Evolutionary conservation across 495 filamentous ascomycete genomes (phyloP), one percentile per base, ranked within the genome.

Genomic region (Durotheca rogersii): DNA sequence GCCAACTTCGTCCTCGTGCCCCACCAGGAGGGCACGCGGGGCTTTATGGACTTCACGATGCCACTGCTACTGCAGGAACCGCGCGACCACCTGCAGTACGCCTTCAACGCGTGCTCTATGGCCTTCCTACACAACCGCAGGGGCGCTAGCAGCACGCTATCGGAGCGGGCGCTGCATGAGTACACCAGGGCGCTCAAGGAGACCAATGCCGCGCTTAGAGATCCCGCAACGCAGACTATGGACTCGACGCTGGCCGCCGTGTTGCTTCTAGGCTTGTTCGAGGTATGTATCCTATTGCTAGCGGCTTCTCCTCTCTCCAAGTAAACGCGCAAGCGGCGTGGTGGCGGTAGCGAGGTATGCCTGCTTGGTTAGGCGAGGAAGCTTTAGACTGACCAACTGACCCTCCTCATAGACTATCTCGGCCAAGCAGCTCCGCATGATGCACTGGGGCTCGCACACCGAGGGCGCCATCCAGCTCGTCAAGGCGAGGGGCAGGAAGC

Each of bases 161-260:
- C 35, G 57, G 73, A 57, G 59, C 71, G 56, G 65, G 68, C 75
- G 16, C 51, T 66, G 36, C 47, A 32, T 16, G 70, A 73, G 48
- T 79, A 80, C 47, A 61, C 68, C 1, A 68, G 68, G 47, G 82
- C 84, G 3, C 56, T 88, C 36, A 67, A 68, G 5, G 72, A 71
- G 27, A 79, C 78, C 0, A 77, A 82, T 36, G 44, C 67, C 0
- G 77, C 82, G 0, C 65, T 88, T 29, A 65, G 72, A 36, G 70
- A 76, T 20, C 73, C 76, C 18, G 56, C 72, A 7, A 63, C 70
- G 31, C 70, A 72, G 36, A 64, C 53, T 48, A 65, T 76, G 15
- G 80, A 86, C 48, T 69, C 74, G 30, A 79, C 81, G 9, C 61
- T 88, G n/a, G 77, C 81, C 19, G 72, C 82, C 0, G 77, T 87